Conservation (phyloP, 2,329 filamentous ascomycete genomes). For the Ophiostoma novo-ulmi region DNA sequence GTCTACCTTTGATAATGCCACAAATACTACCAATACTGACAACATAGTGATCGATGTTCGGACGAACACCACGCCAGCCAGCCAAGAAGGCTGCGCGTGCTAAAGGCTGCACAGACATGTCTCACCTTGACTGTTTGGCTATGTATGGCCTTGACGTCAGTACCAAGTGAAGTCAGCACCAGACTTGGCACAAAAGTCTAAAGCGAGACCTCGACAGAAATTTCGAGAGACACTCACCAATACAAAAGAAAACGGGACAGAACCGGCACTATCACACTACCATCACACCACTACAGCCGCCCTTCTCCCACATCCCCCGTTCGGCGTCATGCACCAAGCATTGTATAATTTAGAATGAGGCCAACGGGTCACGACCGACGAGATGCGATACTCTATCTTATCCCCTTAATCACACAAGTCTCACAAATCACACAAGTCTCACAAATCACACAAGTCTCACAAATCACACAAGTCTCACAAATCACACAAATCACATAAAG, state of each 20-base stretch:
- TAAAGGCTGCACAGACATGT: conserved; percentile 34
- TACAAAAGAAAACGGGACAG: background rate
- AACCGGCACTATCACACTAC: background rate
- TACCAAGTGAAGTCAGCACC: background rate
- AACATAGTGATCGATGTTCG: conserved; percentile 83
- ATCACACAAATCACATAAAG: background rate
- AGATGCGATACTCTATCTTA: background rate
- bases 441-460: background rate
- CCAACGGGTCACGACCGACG: conserved; percentile 1
- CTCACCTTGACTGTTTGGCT: background rate
- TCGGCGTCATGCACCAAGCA: conserved; percentile 20
- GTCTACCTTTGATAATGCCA: background rate
- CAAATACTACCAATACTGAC: background rate
- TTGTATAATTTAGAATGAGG: conserved; percentile 23
- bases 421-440: background rate
- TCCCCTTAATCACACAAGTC: background rate
- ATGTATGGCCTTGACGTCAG: background rate
- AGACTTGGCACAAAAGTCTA: background rate
- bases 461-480: background rate
- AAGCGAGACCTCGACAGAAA: background rate
- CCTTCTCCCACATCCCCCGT: background rate
- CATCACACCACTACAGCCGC: background rate
- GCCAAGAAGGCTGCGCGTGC: conserved; percentile 70
- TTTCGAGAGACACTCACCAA: too few species aligned
- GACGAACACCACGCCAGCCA: conserved; percentile 64